phyloP scores from a whole-genome alignment of 352 stramenopile species.

The Pythium insidiosum region DNA sequence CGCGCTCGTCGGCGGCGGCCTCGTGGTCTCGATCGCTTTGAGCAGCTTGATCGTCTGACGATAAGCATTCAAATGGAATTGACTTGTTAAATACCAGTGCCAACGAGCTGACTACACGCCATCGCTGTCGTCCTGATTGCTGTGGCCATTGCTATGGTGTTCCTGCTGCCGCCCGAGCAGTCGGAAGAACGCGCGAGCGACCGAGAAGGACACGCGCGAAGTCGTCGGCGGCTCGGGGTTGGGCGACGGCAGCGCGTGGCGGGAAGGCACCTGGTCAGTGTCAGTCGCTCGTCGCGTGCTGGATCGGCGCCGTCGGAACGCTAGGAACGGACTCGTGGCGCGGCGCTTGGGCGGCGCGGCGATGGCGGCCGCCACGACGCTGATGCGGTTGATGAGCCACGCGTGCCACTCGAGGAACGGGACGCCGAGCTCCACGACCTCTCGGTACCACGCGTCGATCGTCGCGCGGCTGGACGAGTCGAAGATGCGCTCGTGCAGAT shows the following conservation, averaged over 20 bases:
- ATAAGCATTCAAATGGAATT: too few species aligned
- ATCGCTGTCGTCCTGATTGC: neutral
- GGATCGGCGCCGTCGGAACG: conserved; percentile 7
- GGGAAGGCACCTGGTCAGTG: neutral
- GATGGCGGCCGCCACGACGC: conserved; percentile 41
- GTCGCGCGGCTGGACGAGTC: conserved; percentile 74
- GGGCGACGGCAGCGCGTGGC: neutral
- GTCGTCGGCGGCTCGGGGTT: conserved; percentile 2
- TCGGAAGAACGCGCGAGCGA: conserved; percentile 61
- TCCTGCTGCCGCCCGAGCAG: conserved; percentile 33
- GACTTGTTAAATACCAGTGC: too few species aligned
- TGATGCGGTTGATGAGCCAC: conserved; percentile 83
- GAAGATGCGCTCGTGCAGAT: conserved; percentile 71
- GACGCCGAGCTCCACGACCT: conserved; percentile 57
- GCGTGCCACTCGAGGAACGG: conserved; percentile 75
- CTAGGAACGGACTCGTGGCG: conserved; percentile 15
- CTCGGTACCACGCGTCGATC: conserved; percentile 80
- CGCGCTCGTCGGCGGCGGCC: conserved; percentile 27
- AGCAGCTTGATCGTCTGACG: conserved; percentile 18
- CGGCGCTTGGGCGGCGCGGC: too few species aligned
- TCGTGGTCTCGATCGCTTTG: conserved; percentile 48
- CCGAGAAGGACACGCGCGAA: conserved; percentile 42
- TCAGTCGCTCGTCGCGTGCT: conserved; percentile 1
- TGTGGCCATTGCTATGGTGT: conserved; percentile 3
- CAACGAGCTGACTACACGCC: too few species aligned